Percentiles rank a stretch among this genome's conserved stretches.
Evolutionary conservation across 2,329 filamentous ascomycete species (phyloP).

Genomic region (Colletotrichum eremochloae): DNA sequence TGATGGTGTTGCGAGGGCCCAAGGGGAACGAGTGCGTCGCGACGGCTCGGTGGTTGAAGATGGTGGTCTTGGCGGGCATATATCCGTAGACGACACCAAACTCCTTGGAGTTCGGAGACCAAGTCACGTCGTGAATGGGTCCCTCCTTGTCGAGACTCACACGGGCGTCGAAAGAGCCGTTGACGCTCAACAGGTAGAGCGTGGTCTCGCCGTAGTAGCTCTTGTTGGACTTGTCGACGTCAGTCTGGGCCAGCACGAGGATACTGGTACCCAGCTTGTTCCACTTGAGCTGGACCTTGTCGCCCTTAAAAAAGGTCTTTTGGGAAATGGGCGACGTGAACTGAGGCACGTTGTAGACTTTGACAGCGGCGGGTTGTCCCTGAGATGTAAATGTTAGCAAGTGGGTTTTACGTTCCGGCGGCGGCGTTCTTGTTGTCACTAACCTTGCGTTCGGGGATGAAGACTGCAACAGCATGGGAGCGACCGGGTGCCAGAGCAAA

Average conservation of each 20-base stretch:
- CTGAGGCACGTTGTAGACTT: constrained; percentile 92
- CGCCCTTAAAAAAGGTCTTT: constrained; percentile 99
- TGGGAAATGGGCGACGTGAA: constrained; percentile 89
- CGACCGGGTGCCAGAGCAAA: constrained; percentile 92
- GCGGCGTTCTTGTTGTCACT: constrained; percentile 43
- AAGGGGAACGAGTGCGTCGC: constrained; percentile 88
- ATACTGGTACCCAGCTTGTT: constrained; percentile 91
- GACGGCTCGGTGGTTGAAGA: constrained; percentile 92
- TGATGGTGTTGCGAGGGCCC: constrained; percentile 91
- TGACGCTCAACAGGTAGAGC: constrained; percentile 93
- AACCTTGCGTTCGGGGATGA: constrained; percentile 95
- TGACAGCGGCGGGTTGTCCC: constrained; percentile 94
- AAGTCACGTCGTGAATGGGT: constrained; percentile 97
- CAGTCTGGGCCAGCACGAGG: constrained; percentile 95
- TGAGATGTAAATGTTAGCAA: constrained; percentile 53
- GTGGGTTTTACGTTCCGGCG: not conserved
- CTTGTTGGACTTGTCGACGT: constrained; percentile 98
- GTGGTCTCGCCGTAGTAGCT: constrained; percentile 99
- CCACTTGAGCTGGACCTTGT: constrained; percentile 99
- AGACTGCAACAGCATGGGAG: constrained; percentile 93
- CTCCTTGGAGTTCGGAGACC: constrained; percentile 97
- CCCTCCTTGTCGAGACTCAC: constrained; percentile 96
- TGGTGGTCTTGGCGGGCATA: constrained; percentile 99
- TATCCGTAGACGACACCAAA: constrained; percentile 98
- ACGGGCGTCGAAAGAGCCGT: constrained; percentile 91